A percentile compares a stretch with the other conserved stretches of the same genome.
phyloP scores from a whole-genome alignment of 108 stramenopile species.

The Skeletonema tropicum region DNA sequence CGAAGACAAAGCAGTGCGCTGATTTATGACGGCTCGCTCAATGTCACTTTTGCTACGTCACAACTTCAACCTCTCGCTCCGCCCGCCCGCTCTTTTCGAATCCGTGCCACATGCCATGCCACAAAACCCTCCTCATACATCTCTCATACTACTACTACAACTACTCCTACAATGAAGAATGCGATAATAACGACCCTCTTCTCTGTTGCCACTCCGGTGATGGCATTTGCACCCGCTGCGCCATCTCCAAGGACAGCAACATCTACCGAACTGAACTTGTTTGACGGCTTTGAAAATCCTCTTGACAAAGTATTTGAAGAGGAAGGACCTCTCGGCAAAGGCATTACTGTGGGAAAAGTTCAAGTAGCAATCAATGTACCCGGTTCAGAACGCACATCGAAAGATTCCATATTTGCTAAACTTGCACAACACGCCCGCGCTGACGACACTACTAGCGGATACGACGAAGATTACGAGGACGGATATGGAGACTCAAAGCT shows the following conservation, averaged over 20 bases:
- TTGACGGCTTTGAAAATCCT: slow-evolving; percentile 1
- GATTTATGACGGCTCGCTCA: too few relatives aligned
- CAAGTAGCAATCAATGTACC: slow-evolving; percentile 62
- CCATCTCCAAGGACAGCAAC: neutral
- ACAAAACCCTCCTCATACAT: neutral
- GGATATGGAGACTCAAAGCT: slow-evolving; percentile 45
- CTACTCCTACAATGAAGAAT: neutral
- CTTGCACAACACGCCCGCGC: slow-evolving; percentile 51
- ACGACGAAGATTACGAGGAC: slow-evolving; percentile 54
- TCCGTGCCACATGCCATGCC: too few relatives aligned
- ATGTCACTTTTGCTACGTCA: too few relatives aligned
- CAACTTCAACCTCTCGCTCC: too few relatives aligned
- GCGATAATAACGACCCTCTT: neutral
- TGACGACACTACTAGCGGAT: slow-evolving; percentile 19
- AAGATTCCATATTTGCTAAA: slow-evolving; percentile 60
- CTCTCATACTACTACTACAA: too few relatives aligned
- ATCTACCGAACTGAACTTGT: neutral
- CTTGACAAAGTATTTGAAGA: slow-evolving; percentile 78
- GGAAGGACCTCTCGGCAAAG: slow-evolving; percentile 80
- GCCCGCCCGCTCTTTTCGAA: too few relatives aligned
- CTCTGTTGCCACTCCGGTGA: neutral
- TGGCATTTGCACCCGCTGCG: neutral
- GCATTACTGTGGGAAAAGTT: slow-evolving; percentile 83
- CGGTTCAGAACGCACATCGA: slow-evolving; percentile 47
- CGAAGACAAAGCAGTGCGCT: too few relatives aligned